Evolutionary conservation across 2,329 filamentous ascomycete genomes (phyloP).

Genomic region (Hymenotorrendiella dingleyae): DNA sequence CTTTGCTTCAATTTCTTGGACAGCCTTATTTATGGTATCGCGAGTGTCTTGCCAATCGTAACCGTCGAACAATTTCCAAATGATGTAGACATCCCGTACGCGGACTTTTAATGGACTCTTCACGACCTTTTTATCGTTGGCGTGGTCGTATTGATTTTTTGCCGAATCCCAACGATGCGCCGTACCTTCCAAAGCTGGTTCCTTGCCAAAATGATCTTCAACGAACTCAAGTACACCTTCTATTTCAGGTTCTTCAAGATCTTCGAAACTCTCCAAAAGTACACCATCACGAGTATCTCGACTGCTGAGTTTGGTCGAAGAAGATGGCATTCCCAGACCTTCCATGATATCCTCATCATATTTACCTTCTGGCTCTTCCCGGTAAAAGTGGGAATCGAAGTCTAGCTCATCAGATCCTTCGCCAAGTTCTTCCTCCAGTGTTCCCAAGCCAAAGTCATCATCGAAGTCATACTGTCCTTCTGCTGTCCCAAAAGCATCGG

Average conservation of each 20-base stretch:
- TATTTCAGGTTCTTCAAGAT: constrained; percentile 41
- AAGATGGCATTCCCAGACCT: constrained; percentile 20
- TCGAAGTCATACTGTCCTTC: constrained; percentile 59
- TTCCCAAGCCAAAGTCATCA: constrained; percentile 53
- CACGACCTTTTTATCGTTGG: constrained; percentile 54
- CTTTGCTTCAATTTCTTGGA: constrained; percentile 79
- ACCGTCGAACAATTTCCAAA: constrained; percentile 97
- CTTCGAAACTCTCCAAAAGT: constrained; percentile 38
- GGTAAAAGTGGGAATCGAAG: constrained; percentile 43
- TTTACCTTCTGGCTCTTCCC: constrained; percentile 30
- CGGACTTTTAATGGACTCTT: constrained; percentile 70
- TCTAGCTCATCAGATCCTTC: constrained; percentile 35
- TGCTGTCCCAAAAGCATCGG: constrained; percentile 67
- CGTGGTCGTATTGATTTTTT: constrained; percentile 66
- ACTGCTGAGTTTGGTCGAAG: constrained; percentile 25
- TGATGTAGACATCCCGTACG: constrained; percentile 82
- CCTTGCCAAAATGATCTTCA: constrained; percentile 69
- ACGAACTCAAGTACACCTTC: constrained; percentile 58
- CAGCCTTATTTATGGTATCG: constrained; percentile 78
- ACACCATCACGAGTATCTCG: constrained; percentile 41
- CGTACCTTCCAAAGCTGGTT: constrained; percentile 54
- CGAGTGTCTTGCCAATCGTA: constrained; percentile 93
- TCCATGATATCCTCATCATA: constrained; percentile 33
- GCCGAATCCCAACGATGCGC: constrained; percentile 77
- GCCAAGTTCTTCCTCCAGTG: constrained; percentile 36